A percentile compares a stretch with the other conserved stretches of the same genome.
phyloP scores from a whole-genome alignment of 2,329 filamentous ascomycete species.

The Plectosphaerella cucumerina region DNA sequence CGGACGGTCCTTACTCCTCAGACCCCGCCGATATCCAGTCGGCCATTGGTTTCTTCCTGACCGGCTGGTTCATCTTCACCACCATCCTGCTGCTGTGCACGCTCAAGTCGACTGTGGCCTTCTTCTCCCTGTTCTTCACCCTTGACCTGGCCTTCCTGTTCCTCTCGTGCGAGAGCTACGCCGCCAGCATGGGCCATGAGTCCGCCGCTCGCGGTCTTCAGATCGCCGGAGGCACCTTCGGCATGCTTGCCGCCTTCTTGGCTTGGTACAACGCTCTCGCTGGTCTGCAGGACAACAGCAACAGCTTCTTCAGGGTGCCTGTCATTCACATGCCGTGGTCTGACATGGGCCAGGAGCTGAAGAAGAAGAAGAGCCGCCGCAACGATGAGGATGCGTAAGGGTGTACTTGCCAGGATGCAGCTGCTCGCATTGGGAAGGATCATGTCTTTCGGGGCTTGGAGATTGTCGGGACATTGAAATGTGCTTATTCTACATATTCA shows the following conservation, averaged over 20 bases:
- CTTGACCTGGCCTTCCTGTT: conserved; percentile 74
- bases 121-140: conserved; percentile 73
- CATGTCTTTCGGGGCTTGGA: too few relatives aligned
- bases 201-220: conserved; percentile 45
- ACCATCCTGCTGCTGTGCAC: conserved; percentile 70
- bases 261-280: conserved; percentile 87
- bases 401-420: too few relatives aligned
- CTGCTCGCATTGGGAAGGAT: too few relatives aligned
- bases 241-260: conserved; percentile 74
- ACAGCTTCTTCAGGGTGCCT: conserved; percentile 85
- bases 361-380: conserved; percentile 44
- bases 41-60: conserved; percentile 70
- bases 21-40: conserved; percentile 46
- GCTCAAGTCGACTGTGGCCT: conserved; percentile 71
- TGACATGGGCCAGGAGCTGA: conserved; percentile 62
- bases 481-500: too few relatives aligned
- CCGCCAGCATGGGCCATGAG: conserved; percentile 45
- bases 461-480: too few relatives aligned
- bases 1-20: conserved; percentile 40
- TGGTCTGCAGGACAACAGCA: conserved; percentile 75
- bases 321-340: conserved; percentile 96
- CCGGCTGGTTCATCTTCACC: conserved; percentile 83
- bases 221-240: conserved; percentile 73
- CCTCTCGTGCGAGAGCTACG: conserved; percentile 61
- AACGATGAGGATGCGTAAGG: neutral